phyloP scores from a whole-genome alignment of 805 yeast genomes.

The Lipomyces mesembrius region DNA sequence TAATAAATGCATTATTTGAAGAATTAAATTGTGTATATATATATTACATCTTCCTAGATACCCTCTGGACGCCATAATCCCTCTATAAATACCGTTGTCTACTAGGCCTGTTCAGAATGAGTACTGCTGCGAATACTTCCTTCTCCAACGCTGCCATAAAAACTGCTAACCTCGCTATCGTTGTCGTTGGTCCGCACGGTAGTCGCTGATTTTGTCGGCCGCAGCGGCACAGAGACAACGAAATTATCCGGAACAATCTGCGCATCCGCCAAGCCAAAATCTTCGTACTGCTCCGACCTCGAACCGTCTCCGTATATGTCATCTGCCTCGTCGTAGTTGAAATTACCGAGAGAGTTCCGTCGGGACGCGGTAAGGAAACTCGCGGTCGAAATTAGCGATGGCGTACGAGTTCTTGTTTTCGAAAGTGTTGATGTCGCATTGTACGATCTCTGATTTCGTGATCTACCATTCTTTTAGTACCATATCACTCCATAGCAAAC shows the following conservation, averaged over 20 bases:
- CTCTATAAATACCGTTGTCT: not conserved
- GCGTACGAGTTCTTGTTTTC: slow-evolving; percentile 7
- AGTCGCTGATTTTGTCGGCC: slow-evolving; percentile 10
- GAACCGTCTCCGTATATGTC: not conserved
- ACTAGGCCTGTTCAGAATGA: not conserved
- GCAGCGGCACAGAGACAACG: slow-evolving; percentile 32
- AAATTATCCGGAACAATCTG: slow-evolving; percentile 32
- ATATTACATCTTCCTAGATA: not conserved
- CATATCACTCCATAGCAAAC: not conserved
- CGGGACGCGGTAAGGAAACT: slow-evolving; percentile 13
- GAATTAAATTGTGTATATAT: not conserved
- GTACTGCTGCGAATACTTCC: not conserved
- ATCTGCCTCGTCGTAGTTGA: slow-evolving; percentile 5
- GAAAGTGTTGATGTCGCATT: not conserved
- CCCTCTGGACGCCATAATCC: not conserved
- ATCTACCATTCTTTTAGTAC: not conserved
- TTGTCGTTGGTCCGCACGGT: not conserved
- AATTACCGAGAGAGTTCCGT: slow-evolving; percentile 3
- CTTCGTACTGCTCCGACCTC: slow-evolving; percentile 17
- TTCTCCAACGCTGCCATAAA: not conserved
- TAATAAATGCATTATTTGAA: not conserved
- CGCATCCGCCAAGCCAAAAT: slow-evolving; percentile 30
- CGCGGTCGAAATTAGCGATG: slow-evolving; percentile 19
- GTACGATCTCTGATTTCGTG: not conserved
- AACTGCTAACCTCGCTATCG: not conserved